Conservation (phyloP, 2,329 filamentous ascomycete species). For the Verticillium isaacii region DNA sequence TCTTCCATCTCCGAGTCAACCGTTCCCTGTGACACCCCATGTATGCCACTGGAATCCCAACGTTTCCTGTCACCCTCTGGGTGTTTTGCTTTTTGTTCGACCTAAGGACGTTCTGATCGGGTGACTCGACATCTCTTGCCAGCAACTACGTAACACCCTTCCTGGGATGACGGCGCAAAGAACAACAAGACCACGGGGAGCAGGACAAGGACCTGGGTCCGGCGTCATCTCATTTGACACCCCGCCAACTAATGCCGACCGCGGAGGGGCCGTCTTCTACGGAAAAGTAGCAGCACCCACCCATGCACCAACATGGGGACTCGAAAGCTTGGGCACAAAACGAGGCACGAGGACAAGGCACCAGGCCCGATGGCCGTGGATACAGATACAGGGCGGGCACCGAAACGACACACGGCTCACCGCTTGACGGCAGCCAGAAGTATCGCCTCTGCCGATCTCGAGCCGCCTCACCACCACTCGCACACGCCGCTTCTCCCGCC, state of each 20-base stretch:
- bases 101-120: neutral
- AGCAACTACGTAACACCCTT: neutral
- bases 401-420: neutral
- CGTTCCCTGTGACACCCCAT: neutral
- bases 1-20: neutral
- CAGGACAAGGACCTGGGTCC: neutral
- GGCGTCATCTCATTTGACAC: neutral
- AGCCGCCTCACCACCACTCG: neutral
- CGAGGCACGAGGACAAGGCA: neutral
- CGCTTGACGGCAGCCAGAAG: neutral
- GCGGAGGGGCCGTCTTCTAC: neutral
- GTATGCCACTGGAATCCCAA: neutral
- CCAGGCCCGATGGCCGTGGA: neutral
- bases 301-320: neutral
- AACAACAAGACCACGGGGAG: neutral
- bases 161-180: neutral
- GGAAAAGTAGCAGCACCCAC: neutral
- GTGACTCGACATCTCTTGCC: neutral
- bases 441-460: neutral
- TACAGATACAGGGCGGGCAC: neutral
- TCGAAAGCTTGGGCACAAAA: neutral
- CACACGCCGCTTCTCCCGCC: too few relatives aligned
- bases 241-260: neutral
- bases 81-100: neutral
- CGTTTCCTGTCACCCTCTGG: neutral